Evolutionary conservation across 176 grass and related monocot genomes (phyloP), one percentile per base, ranked within the genome.

Genomic region (Otatea glauca): DNA sequence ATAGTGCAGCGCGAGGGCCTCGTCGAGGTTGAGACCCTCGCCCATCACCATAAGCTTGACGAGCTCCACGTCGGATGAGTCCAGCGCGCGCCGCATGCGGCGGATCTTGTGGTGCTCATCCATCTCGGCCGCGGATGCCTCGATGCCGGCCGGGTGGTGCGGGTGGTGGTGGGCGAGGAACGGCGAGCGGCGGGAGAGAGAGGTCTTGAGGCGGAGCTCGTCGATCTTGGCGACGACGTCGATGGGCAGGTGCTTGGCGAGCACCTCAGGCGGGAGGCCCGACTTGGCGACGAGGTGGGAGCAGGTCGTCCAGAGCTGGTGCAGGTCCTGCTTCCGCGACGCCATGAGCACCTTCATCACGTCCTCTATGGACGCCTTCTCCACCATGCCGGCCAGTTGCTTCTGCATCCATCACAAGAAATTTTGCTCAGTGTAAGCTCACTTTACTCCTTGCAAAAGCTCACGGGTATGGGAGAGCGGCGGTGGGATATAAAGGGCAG

Each of bases 31-130:
- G 71, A 99, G 93, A 9, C 97, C 97, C 61, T 99, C 97, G 5
- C 97, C 93, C 97, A 99, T 99, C 54, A 99, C 97, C 97, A 99
- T 99, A 44, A 99, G 88, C 88, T 99, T 99, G 9, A 99, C 97
- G 27, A 99, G 97, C 84, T 99, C 97, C 0, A 99, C 97, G 87
- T 99, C 97, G 2, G 97, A 99, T 0, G 97, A 99, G 59, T 99
- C 97, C 5, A 99, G 90, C 5, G 97, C 97, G 7, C 97, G 97
- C 29, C 97, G 89, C 97, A 99, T 99, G 69, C 97, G 97, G n/a
- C 90, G 93, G 84, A 99, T 99, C 88, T 99, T 99, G 81, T 96
- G 92, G 84, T 94, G 97, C 59, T 94, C 91, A 81, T 96, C 92
- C 4, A 96, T 32, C 51, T 96, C 90, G 1, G 65, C 65, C 4